Conservation (phyloP, 805 yeast genomes). For the Kuraishia floccosa region DNA sequence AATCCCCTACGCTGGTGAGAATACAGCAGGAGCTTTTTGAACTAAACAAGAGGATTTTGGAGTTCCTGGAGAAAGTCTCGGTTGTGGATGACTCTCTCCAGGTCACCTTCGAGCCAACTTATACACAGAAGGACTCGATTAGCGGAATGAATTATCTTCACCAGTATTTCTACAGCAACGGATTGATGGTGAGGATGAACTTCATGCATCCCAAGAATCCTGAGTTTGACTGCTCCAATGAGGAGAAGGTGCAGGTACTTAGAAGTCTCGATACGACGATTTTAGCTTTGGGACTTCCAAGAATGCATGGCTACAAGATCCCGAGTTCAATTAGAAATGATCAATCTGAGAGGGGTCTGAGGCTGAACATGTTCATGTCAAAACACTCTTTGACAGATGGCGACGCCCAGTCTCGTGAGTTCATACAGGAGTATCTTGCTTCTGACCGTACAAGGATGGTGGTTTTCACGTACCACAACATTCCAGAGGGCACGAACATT, state of each 20-base stretch:
- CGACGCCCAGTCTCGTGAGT: conserved; percentile 26
- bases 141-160: conserved; percentile 20
- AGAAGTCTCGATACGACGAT: neutral
- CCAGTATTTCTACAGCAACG: conserved; percentile 36
- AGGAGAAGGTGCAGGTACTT: neutral
- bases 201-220: conserved; percentile 1
- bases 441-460: conserved; percentile 66
- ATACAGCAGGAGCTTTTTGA: conserved; percentile 27
- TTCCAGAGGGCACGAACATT: conserved; percentile 24
- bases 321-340: conserved; percentile 40
- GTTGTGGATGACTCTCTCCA: conserved; percentile 1
- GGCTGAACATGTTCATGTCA: conserved; percentile 64
- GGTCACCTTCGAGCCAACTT: neutral
- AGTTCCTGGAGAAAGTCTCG: conserved; percentile 24
- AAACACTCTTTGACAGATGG: conserved; percentile 47
- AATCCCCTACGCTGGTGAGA: conserved; percentile 44
- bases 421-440: conserved; percentile 55
- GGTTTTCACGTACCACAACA: conserved; percentile 34
- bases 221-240: neutral
- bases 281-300: neutral
- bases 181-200: conserved; percentile 14
- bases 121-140: too few species aligned
- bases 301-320: conserved; percentile 25
- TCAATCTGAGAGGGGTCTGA: conserved; percentile 31
- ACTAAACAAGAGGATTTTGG: conserved; percentile 24